phyloP scores from a whole-genome alignment of 805 yeast genomes.

The Cyberlindnera subsufficiens region DNA sequence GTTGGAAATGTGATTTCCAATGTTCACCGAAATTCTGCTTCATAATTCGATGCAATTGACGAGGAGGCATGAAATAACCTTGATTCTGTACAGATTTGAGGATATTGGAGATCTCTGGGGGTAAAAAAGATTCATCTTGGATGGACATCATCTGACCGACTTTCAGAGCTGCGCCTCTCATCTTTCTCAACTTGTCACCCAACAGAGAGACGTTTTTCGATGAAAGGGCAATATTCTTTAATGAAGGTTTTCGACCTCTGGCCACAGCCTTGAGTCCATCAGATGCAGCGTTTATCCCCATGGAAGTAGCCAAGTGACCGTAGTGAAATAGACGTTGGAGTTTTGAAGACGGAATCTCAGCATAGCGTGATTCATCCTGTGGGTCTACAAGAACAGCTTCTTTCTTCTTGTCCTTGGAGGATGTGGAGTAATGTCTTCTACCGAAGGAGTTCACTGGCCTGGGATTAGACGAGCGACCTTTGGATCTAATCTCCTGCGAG shows the following conservation, averaged over 20 bases:
- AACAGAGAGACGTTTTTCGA: slow-evolving; percentile 83
- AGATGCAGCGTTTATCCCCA: slow-evolving; percentile 77
- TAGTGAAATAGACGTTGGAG: slow-evolving; percentile 89
- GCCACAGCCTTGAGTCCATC: slow-evolving; percentile 71
- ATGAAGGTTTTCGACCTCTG: slow-evolving; percentile 41
- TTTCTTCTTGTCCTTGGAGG: slow-evolving; percentile 4
- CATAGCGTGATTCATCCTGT: slow-evolving; percentile 42
- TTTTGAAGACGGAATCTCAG: slow-evolving; percentile 82
- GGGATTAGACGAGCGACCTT: neutral
- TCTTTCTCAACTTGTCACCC: slow-evolving; percentile 81
- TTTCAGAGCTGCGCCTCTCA: slow-evolving; percentile 99
- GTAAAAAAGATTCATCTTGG: slow-evolving; percentile 83
- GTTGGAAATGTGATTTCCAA: slow-evolving; percentile 70
- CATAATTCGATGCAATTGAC: slow-evolving; percentile 78
- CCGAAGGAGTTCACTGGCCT: neutral
- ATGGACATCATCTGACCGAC: slow-evolving; percentile 96
- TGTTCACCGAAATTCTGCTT: slow-evolving; percentile 63
- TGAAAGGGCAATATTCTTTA: slow-evolving; percentile 60
- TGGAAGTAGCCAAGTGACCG: slow-evolving; percentile 86
- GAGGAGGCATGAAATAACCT: slow-evolving; percentile 95
- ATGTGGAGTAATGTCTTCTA: slow-evolving; percentile 14
- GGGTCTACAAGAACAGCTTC: slow-evolving; percentile 11
- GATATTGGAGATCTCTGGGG: slow-evolving; percentile 77
- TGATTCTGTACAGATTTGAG: slow-evolving; percentile 83
- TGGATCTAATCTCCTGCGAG: slow-evolving; percentile 6